phyloP scores from a whole-genome alignment of 2,329 filamentous ascomycete genomes.

The Leptographium procerum region DNA sequence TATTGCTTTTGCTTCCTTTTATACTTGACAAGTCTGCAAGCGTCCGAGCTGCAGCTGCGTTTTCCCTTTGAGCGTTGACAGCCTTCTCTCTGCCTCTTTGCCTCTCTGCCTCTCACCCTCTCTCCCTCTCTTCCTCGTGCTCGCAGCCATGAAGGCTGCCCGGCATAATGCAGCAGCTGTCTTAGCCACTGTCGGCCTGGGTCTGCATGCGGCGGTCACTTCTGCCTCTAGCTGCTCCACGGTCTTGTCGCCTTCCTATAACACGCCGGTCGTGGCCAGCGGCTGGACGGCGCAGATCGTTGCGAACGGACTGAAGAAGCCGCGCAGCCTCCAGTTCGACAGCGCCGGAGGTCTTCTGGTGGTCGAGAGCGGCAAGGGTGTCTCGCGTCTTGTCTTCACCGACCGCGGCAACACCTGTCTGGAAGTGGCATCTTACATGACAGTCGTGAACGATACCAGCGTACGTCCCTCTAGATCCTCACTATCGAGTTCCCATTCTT shows the following conservation, averaged over 20 bases:
- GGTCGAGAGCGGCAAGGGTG: constrained; percentile 31
- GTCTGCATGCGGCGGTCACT: constrained; percentile 9
- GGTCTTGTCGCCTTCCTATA: constrained; percentile 21
- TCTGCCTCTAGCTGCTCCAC: constrained; percentile 20
- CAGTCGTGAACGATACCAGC: constrained; percentile 23
- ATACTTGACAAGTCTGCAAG: neutral
- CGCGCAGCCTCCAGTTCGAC: constrained; percentile 36
- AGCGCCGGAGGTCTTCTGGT: constrained; percentile 32
- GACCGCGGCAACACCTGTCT: constrained; percentile 32
- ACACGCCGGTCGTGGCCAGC: constrained; percentile 17
- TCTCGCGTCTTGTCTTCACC: constrained; percentile 28
- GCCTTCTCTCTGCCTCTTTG: neutral
- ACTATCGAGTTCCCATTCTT: neutral
- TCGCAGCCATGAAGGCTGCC: constrained; percentile 9
- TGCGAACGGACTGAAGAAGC: constrained; percentile 22
- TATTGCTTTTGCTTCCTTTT: neutral
- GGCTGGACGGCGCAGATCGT: constrained; percentile 25
- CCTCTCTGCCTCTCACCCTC: neutral
- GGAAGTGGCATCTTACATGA: constrained; percentile 21
- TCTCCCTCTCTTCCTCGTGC: neutral
- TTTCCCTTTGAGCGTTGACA: neutral
- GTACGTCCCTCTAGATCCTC: constrained; percentile 14
- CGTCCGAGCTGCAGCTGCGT: neutral
- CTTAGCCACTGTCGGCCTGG: neutral
- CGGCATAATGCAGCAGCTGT: constrained; percentile 5